Conservation (phyloP, 352 stramenopile genomes). For the Phytophthora hybrid region DNA sequence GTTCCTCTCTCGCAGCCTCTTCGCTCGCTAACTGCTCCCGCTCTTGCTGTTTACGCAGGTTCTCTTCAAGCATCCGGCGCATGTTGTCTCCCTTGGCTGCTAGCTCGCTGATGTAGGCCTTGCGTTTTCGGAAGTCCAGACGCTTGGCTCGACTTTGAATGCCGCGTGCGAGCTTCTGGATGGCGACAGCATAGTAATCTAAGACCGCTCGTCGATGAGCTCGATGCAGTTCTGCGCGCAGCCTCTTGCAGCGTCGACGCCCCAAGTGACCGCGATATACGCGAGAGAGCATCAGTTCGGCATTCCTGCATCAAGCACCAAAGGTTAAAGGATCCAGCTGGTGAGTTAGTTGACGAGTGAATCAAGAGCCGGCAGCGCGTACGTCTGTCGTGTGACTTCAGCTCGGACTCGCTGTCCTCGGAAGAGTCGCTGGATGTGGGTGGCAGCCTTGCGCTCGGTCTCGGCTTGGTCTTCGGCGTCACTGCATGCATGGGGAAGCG, state of each 20-base stretch:
- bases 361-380: conserved; percentile 3
- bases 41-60: conserved; percentile 54
- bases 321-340: too few relatives aligned
- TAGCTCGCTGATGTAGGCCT: conserved; percentile 63
- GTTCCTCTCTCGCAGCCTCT: conserved; percentile 49
- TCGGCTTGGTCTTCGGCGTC: conserved; percentile 57
- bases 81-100: conserved; percentile 59
- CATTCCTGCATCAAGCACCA: conserved; percentile 37
- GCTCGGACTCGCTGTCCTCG: conserved; percentile 63
- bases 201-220: conserved; percentile 45
- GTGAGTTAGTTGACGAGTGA: background rate
- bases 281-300: conserved; percentile 60
- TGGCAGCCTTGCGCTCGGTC: conserved; percentile 47
- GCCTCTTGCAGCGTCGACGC: conserved; percentile 34
- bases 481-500: conserved; percentile 49
- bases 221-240: conserved; percentile 27
- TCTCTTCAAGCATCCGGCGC: conserved; percentile 52
- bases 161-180: conserved; percentile 67
- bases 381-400: conserved; percentile 47
- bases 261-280: conserved; percentile 70
- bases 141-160: conserved; percentile 52
- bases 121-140: conserved; percentile 69
- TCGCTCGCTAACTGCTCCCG: conserved; percentile 48
- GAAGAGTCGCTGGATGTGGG: conserved; percentile 75
- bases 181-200: conserved; percentile 57